Evolutionary conservation across 2,329 filamentous ascomycete species (phyloP), one percentile per base, ranked within the genome.

Genomic region (Penicillium sp.): DNA sequence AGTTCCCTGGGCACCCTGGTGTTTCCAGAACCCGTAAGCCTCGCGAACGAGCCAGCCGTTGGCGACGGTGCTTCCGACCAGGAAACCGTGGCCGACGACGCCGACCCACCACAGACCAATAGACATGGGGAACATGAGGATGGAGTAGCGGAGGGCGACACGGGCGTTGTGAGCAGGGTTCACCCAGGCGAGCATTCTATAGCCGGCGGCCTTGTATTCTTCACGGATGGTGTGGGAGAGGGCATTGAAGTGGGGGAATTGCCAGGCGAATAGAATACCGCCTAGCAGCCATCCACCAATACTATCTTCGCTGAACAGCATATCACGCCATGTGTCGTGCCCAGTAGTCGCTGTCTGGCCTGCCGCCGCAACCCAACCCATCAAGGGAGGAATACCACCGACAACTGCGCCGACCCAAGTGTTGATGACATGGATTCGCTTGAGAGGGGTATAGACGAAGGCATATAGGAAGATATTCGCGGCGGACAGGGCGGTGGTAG

Each of bases 191-290:
- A 97, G 80, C 94, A 87, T 87, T 53, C 79, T 76, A 66, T 87
- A 86, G 1, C 84, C 84, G 0, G 84, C 84, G 27, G 75, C 72
- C 59, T 86, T 87, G 78, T 99, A 99, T 70, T 99, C 94, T 7
- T 95, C 87, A 17, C 91, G 82, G 54, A 97, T 96, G 3, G 84
- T 80, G 84, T 93, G 95, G 40, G 89, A 92, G 18, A 99, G 80
- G 1, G 92, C 88, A 81, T 97, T 97, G 78, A 99, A 99, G 75
- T 99, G 94, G 3, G 94, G 91, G 68, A 99, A 97, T 69, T 99
- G 93, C 94, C 94, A 99, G 10, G 91, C 88, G 61, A 96, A 96
- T 4, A 99, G 78, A 6, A 97, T 76, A 0, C 82, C 85, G 1
- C 90, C 93, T 12, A 97, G 78, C 1, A 97, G 76, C 94, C 94